Evolutionary conservation across 2,329 filamentous ascomycete species (phyloP), one percentile per base, ranked within the genome.

Genomic region (Lecanosticta acicola): DNA sequence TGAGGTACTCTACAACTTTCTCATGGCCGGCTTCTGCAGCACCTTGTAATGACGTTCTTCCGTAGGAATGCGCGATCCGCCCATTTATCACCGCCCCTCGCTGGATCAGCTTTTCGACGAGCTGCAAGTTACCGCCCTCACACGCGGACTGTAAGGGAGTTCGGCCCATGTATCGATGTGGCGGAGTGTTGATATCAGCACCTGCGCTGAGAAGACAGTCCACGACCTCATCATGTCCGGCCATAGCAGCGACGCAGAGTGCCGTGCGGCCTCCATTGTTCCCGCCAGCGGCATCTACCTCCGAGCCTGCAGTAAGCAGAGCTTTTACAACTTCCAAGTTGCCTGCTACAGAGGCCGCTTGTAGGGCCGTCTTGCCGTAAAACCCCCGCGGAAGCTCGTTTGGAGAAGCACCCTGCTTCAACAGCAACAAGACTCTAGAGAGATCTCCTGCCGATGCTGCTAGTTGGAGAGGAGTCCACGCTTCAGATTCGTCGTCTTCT

Each of bases 301-400:
- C 17, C 11, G 49, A 48, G 3, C 55, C 57, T 13, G 43, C 43
- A 8, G 36, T 24, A 2, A 60, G 42, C 1, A 60, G 50, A 4
- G 35, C 18, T 3, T 52, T 32, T 13, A 58, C 54, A 8, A 56
- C 41, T 11, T 29, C 21, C 9, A 51, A n/a, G 35, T 54, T 54
- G 14, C 55, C 55, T 32, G 34, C 10, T 3, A 47, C 21, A 4
- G 49, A 36, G 8, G 54, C 57, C 13, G 50, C 55, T 46, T 59
- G 55, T 2, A 58, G 49, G 18, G 55, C 53, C 2, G 57, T 59
- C 39, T 49, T 50, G 14, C 55, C 57, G 36, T 59, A 58, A 46
- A 54, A 59, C 34, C 57, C 57, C 4, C 16, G 38, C 1, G 57
- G 51, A 4, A 37, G 38, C 32, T 56, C 56, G 37, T 54, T 55